phyloP scores from a whole-genome alignment of 768 basidiomycete species.

The Leccinum boreale region DNA sequence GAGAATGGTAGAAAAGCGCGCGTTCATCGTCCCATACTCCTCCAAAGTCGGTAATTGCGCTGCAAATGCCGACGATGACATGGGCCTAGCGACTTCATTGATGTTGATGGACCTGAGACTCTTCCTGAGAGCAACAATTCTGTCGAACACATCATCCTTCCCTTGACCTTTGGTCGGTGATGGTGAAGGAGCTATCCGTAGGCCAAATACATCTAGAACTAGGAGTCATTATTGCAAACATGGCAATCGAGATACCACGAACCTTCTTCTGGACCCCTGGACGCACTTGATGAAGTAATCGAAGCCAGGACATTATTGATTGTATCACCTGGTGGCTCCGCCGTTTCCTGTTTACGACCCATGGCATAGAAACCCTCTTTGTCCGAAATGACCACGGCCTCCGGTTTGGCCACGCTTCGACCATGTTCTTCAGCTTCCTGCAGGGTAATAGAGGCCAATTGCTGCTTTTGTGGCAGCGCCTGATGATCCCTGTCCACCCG shows the following conservation, averaged over 20 bases:
- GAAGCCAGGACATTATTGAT: background rate
- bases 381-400: background rate
- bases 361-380: background rate
- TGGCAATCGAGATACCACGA: constrained; percentile 1
- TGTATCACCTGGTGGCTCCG: background rate
- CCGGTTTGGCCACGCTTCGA: constrained; percentile 1
- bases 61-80: constrained; percentile 29
- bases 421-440: constrained; percentile 3
- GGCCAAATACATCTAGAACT: constrained; percentile 57
- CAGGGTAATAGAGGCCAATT: background rate
- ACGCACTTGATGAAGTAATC: background rate
- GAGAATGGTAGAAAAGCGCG: constrained; percentile 43
- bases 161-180: constrained; percentile 36
- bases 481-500: constrained; percentile 10
- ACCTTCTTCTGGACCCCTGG: constrained; percentile 25
- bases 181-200: constrained; percentile 36
- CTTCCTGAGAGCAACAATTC: constrained; percentile 53
- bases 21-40: constrained; percentile 45
- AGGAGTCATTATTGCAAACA: constrained; percentile 3
- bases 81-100: constrained; percentile 49
- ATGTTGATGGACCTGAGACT: constrained; percentile 61
- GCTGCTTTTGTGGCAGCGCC: background rate
- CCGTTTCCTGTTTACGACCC: background rate
- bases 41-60: constrained; percentile 50
- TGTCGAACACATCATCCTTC: constrained; percentile 44